These are phyloP conservation scores for Aegilops tauschii DNA, from an alignment of 176 grass and related monocot genomes.

Conservation along the genomic window DNA sequence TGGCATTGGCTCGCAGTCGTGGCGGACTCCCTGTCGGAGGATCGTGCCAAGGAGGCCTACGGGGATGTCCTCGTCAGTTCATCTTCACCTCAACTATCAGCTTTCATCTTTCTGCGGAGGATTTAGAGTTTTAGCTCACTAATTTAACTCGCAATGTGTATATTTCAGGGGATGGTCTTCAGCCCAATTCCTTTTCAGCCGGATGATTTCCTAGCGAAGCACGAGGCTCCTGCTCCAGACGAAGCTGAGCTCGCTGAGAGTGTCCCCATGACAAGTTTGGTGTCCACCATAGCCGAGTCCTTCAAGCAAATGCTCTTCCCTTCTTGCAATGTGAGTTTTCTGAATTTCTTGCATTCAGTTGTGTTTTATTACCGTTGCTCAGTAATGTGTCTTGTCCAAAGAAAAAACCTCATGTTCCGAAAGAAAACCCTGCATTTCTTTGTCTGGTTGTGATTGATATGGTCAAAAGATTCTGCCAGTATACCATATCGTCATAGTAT, in stretches of 20 bases:
- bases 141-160: background rate
- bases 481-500: background rate
- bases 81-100: background rate
- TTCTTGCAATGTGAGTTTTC: conserved; percentile 51
- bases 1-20: conserved; percentile 32
- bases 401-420: background rate
- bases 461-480: background rate
- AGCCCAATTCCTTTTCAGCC: conserved; percentile 73
- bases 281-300: conserved; percentile 36
- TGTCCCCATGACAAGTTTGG: conserved; percentile 15
- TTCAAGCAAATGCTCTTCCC: conserved; percentile 62
- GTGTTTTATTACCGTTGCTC: background rate
- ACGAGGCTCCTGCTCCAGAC: conserved; percentile 27
- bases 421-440: background rate
- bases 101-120: background rate
- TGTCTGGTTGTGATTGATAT: background rate
- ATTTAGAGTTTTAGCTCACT: background rate
- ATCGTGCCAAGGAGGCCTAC: conserved; percentile 70
- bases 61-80: conserved; percentile 70
- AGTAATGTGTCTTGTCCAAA: background rate
- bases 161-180: conserved; percentile 75
- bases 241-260: conserved; percentile 33
- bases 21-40: conserved; percentile 62
- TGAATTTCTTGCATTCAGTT: background rate
- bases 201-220: conserved; percentile 35